Evolutionary conservation across 805 yeast genomes (phyloP).

Genomic region (Ogataea pini): DNA sequence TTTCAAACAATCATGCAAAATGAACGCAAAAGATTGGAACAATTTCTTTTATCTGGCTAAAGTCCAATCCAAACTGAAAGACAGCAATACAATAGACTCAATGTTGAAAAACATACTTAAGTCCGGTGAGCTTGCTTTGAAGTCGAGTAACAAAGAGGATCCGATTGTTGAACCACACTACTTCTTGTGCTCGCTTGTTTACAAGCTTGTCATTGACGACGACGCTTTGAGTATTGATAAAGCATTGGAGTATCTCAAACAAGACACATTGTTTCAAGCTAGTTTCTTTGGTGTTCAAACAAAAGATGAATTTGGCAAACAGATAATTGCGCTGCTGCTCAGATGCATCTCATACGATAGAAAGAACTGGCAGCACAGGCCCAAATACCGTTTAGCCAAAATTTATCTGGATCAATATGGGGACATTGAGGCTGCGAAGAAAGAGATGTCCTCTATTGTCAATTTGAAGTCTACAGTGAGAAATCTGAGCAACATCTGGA

Average conservation of each 20-base stretch:
- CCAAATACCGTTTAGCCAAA: constrained; percentile 68
- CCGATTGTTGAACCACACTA: constrained; percentile 80
- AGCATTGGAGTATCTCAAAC: constrained; percentile 43
- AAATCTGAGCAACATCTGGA: constrained; percentile 84
- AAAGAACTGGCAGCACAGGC: constrained; percentile 90
- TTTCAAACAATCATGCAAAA: constrained; percentile 47
- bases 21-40: constrained; percentile 57
- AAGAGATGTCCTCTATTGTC: constrained; percentile 64
- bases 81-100: constrained; percentile 9
- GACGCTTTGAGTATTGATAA: constrained; percentile 36
- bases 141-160: constrained; percentile 46
- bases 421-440: constrained; percentile 55
- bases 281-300: constrained; percentile 13
- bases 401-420: constrained; percentile 56
- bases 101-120: constrained; percentile 45
- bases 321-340: constrained; percentile 47
- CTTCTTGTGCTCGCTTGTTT: constrained; percentile 53
- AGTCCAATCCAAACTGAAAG: constrained; percentile 51
- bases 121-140: constrained; percentile 47
- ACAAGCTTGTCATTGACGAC: constrained; percentile 49
- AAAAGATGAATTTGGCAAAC: constrained; percentile 37
- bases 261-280: constrained; percentile 36
- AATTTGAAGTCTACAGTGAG: constrained; percentile 67
- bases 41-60: constrained; percentile 60
- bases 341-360: constrained; percentile 62